phyloP scores from a whole-genome alignment of 306 rosid species.

The Citrullus mucosospermus region DNA sequence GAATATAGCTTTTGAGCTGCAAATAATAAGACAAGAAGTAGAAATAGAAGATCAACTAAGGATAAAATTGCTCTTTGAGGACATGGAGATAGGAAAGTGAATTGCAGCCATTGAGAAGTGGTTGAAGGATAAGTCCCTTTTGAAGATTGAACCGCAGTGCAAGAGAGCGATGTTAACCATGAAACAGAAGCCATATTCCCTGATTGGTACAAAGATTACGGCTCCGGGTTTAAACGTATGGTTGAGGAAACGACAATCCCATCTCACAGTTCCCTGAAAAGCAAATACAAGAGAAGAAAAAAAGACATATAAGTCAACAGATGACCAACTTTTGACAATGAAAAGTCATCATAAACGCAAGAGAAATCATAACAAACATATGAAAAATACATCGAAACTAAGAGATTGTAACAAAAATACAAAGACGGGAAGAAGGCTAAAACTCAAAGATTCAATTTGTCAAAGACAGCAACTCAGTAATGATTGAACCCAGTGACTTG shows the following conservation, averaged over 20 bases:
- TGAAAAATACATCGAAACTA: background rate
- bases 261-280: background rate
- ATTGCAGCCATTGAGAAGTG: slow-evolving; percentile 46
- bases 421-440: background rate
- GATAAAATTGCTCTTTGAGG: slow-evolving; percentile 71
- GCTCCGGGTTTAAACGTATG: background rate
- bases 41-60: slow-evolving; percentile 30
- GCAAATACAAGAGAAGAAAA: background rate
- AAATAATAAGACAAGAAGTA: slow-evolving; percentile 34
- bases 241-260: background rate
- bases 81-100: slow-evolving; percentile 70
- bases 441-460: background rate
- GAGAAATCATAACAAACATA: background rate
- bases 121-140: slow-evolving; percentile 20
- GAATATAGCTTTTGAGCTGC: slow-evolving; percentile 41
- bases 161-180: slow-evolving; percentile 49
- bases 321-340: background rate
- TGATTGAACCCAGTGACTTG: background rate
- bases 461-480: background rate
- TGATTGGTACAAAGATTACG: background rate
- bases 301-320: background rate
- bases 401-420: background rate
- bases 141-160: slow-evolving; percentile 28
- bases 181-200: slow-evolving; percentile 28
- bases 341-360: background rate